Evolutionary conservation across 2,329 filamentous ascomycete species (phyloP).

Genomic region (Colletotrichum cereale): DNA sequence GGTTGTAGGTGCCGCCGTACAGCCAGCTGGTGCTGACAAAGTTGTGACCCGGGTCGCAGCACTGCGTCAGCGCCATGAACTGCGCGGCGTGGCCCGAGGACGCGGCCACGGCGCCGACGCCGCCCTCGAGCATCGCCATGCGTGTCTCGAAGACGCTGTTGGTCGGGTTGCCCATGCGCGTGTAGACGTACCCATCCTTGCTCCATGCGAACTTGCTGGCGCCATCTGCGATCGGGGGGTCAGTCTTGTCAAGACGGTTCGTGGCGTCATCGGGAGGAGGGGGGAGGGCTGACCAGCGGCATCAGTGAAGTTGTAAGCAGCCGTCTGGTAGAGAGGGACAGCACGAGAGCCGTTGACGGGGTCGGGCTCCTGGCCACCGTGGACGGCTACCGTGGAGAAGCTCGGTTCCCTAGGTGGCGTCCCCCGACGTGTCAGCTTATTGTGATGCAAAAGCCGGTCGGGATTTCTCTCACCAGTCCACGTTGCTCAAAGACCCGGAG

Average conservation of each 20-base stretch:
- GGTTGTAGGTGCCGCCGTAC: slow-evolving; percentile 97
- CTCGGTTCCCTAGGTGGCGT: slow-evolving; percentile 33
- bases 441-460: slow-evolving; percentile 33
- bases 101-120: slow-evolving; percentile 85
- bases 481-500: slow-evolving; percentile 49
- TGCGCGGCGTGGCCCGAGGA: slow-evolving; percentile 91
- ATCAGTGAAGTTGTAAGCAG: slow-evolving; percentile 52
- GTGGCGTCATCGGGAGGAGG: background rate
- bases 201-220: slow-evolving; percentile 51
- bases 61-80: slow-evolving; percentile 87
- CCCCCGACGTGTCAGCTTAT: slow-evolving; percentile 10
- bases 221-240: slow-evolving; percentile 48
- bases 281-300: slow-evolving; percentile 34
- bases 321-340: slow-evolving; percentile 95
- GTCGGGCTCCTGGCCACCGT: slow-evolving; percentile 77
- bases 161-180: slow-evolving; percentile 95
- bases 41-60: slow-evolving; percentile 90
- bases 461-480: slow-evolving; percentile 47
- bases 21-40: slow-evolving; percentile 93
- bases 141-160: slow-evolving; percentile 97
- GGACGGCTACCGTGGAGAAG: slow-evolving; percentile 42
- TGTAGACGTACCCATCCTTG: slow-evolving; percentile 84
- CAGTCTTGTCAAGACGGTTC: slow-evolving; percentile 6
- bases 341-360: slow-evolving; percentile 86
- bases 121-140: slow-evolving; percentile 92